phyloP scores from a whole-genome alignment of 2,329 filamentous ascomycete species.

The Aspergillus pseudoglaucus region DNA sequence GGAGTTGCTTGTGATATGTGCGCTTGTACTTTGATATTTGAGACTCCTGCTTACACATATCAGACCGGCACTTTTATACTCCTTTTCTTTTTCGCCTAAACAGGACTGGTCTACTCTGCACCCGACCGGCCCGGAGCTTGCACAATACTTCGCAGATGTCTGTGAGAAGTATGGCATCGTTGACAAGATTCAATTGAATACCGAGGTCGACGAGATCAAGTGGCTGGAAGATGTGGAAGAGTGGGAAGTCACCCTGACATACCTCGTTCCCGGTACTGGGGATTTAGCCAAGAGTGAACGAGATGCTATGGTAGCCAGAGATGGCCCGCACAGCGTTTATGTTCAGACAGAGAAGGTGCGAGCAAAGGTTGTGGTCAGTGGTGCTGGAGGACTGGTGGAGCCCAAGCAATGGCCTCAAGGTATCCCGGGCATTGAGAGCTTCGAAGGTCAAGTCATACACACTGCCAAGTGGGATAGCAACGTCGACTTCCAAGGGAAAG shows the following conservation, averaged over 20 bases:
- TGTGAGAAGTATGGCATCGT: slow-evolving; percentile 47
- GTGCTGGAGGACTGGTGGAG: slow-evolving; percentile 52
- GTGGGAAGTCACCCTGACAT: slow-evolving; percentile 50
- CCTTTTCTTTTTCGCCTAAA: slow-evolving; percentile 51
- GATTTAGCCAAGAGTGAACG: slow-evolving; percentile 47
- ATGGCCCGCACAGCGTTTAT: slow-evolving; percentile 44
- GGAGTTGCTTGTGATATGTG: slow-evolving; percentile 53
- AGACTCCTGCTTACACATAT: background rate
- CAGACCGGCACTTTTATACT: slow-evolving; percentile 51
- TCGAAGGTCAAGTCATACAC: slow-evolving; percentile 52
- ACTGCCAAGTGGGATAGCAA: slow-evolving; percentile 52
- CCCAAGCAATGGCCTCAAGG: slow-evolving; percentile 46
- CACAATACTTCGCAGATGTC: slow-evolving; percentile 48
- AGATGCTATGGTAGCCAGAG: slow-evolving; percentile 35
- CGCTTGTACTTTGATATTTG: slow-evolving; percentile 1
- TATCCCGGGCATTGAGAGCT: slow-evolving; percentile 48
- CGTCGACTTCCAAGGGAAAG: slow-evolving; percentile 48
- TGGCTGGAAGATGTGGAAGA: slow-evolving; percentile 50
- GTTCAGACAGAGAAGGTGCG: slow-evolving; percentile 46
- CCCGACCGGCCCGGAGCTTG: slow-evolving; percentile 46
- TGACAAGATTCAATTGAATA: slow-evolving; percentile 54
- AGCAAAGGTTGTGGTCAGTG: slow-evolving; percentile 50
- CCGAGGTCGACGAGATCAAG: slow-evolving; percentile 46
- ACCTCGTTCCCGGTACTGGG: slow-evolving; percentile 48
- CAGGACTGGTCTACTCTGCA: slow-evolving; percentile 46